Base-by-base conservation (phyloP, 1,284 basidiomycete genomes). In the Cerrena zonata region DNA sequence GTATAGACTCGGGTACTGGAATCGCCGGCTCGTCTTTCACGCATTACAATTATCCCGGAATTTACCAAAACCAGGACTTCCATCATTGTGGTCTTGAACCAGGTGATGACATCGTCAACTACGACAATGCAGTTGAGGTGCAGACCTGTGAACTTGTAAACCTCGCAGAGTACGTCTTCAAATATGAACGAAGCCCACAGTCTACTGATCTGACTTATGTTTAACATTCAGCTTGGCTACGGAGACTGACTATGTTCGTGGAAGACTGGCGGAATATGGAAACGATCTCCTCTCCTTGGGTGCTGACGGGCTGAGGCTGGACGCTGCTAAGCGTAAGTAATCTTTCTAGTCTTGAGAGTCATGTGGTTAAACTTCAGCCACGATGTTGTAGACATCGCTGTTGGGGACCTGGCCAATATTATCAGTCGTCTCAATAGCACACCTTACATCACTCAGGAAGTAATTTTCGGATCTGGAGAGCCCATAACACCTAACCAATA, bases 201-300 rank as follows among this genome's bases (percentile, higher is more conserved):
- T 23, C 47, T 7, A 18, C 3, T 27, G 23, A 26, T 11, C 38
- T 36, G n/a, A 24, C 5, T 37, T 15, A 49, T n/a, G 30, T 42
- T 19, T 11, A 12, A 23, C 10, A 22, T 50, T 22, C 56, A 82
- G 78, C 52, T 67, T 82, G 18, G 79, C 74, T 0, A 87, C 84
- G 0, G 79, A 82, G 2, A 81, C 80, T 0, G 75, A 78, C 50
- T 77, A 80, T 52, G 82, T 86, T 19, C 73, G 77, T 26, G 61
- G 61, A 0, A 64, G 71, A 5, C 72, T 86, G 1, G 81, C 80
- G 0, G 56, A 66, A 15, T 85, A 85, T 61, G 78, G 61, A 2
- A 82, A 85, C 55, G 80, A 86, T 48, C 63, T 86, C 2, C 53
- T 84, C 23, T 78, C 77, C 1, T 68, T 86, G 11, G 84, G 83